Evolutionary conservation across 257 asterid species (phyloP).

Genomic region (Solanum sejunctum): DNA sequence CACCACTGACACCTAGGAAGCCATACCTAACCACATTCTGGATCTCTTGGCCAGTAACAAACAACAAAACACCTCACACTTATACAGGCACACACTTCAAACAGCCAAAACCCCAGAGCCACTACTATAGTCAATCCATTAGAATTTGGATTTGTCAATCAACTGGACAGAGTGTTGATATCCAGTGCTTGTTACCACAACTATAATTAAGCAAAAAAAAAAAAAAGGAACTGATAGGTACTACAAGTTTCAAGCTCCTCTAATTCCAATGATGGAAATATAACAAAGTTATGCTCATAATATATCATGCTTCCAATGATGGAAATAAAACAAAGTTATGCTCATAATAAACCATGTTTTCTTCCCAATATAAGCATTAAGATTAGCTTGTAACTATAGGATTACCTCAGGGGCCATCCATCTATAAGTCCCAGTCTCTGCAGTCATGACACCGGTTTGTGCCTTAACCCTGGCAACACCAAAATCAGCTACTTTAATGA

Average conservation of each 20-base stretch:
- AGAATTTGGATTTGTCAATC: background rate
- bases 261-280: background rate
- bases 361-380: background rate
- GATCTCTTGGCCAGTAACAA: background rate
- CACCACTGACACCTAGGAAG: background rate
- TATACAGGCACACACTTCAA: background rate
- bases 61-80: background rate
- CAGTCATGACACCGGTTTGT: slow-evolving; percentile 96
- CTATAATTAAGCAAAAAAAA: background rate
- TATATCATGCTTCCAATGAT: background rate
- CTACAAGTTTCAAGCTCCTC: background rate
- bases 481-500: slow-evolving; percentile 96
- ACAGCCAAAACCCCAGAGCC: background rate
- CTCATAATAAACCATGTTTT: background rate
- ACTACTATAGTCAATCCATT: background rate
- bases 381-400: background rate
- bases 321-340: background rate
- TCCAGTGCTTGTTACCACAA: background rate
- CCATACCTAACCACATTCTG: background rate
- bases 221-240: background rate
- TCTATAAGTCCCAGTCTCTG: slow-evolving; percentile 97
- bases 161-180: background rate
- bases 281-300: background rate
- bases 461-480: slow-evolving; percentile 98
- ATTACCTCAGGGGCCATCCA: slow-evolving; percentile 99